Evolutionary conservation across 495 filamentous ascomycete species (phyloP), one percentile per base, ranked within the genome.

Genomic region (Rhypophila decipiens): DNA sequence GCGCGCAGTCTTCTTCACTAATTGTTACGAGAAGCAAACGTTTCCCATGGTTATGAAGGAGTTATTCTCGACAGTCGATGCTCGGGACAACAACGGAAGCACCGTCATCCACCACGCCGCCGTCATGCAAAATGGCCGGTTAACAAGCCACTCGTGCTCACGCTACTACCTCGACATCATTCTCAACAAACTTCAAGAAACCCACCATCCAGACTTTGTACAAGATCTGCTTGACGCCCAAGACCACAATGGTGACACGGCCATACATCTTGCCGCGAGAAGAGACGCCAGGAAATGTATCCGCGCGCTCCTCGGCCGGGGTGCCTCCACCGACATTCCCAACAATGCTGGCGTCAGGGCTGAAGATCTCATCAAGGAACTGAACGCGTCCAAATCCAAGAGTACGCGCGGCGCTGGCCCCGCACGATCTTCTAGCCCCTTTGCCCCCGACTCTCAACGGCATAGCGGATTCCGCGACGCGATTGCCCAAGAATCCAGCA

Each of bases 51-150:
- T 97, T n/a, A 74, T 95, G 48, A 83, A 85, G 49, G 73, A 94
- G 31, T 75, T 98, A 3, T 70, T 85, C 42, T 75, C 79, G 29
- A 95, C 90, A 4, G 75, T 96, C 31, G 80, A 80, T 18, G 77
- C 76, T 39, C 71, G 79, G 11, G 93, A 98, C 54, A 78, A 79
- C 68, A 83, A 80, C 45, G 82, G 85, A 7, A 83, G 80, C 47
- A 96, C 89, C 0, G 83, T 94, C 41, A 88, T 98, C 53, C 93
- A 98, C 56, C 93, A 97, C 56, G 88, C 93, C 29, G 84, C 88
- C 5, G 84, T 84, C 50, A 88, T 88, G 44, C 95, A 90, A 27
- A 77, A 76, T 42, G 85, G 80, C 47, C 81, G 84, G 27, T 60
- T 70, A 2, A 82, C 80, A 34, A 95, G 89, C 60, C 84, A 85